A percentile compares a stretch with the other conserved stretches of the same genome.
Conservation (phyloP, 179 eudicot genomes). For the Amaranthus tricolor region DNA sequence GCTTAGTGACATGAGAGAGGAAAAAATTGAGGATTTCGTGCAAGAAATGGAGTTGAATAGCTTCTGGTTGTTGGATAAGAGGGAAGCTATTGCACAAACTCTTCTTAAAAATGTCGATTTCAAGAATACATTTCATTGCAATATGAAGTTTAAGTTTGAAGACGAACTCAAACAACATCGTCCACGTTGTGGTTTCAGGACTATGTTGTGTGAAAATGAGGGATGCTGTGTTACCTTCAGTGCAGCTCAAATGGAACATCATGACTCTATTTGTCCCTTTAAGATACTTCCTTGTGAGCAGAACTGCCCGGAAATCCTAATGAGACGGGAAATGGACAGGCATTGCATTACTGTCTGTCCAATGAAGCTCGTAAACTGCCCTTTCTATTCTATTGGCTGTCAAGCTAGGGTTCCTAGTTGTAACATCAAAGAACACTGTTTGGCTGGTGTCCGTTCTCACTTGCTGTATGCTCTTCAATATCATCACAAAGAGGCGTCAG, state of each 20-base stretch:
- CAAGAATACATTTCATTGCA: constrained; percentile 64
- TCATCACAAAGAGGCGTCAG: constrained; percentile 56
- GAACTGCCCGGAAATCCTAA: constrained; percentile 57
- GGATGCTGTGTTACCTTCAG: constrained; percentile 74
- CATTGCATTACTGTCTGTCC: constrained; percentile 96
- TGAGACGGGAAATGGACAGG: constrained; percentile 92
- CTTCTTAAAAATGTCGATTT: constrained; percentile 76
- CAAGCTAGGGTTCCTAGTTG: constrained; percentile 56
- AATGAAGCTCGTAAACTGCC: constrained; percentile 86
- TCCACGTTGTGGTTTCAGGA: constrained; percentile 60
- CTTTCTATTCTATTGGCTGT: constrained; percentile 79
- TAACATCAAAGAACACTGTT: constrained; percentile 56
- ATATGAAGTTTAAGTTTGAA: constrained; percentile 55
- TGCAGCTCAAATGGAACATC: constrained; percentile 60
- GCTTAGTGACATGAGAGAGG: constrained; percentile 85
- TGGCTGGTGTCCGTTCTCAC: constrained; percentile 53
- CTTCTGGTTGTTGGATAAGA: constrained; percentile 83
- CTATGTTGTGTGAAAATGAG: constrained; percentile 65
- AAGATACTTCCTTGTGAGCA: constrained; percentile 92
- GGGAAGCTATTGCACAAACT: constrained; percentile 66
- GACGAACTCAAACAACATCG: constrained; percentile 64
- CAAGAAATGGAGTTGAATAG: constrained; percentile 90
- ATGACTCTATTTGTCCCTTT: constrained; percentile 79
- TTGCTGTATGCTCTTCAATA: constrained; percentile 53
- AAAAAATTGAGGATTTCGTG: constrained; percentile 81